These are phyloP conservation scores for Erodium trifolium DNA, from an alignment of 441 rosid species.

Conservation along the genomic window DNA sequence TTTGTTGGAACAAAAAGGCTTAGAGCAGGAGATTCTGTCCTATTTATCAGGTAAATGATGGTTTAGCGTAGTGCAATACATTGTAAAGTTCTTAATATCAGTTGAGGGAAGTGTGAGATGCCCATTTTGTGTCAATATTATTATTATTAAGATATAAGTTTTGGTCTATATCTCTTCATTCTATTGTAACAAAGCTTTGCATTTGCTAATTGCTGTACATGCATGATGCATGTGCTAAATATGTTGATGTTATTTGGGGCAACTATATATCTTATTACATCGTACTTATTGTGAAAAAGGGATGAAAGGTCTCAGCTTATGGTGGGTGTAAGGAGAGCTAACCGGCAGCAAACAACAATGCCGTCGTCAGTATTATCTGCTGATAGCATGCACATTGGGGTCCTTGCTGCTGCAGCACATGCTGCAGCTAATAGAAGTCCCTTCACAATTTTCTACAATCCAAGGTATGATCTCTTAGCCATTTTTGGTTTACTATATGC, in stretches of 20 bases:
- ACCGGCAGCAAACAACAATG: constrained; percentile 77
- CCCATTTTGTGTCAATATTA: neutral
- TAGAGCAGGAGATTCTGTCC: constrained; percentile 86
- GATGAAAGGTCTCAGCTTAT: constrained; percentile 87
- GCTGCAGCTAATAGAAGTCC: constrained; percentile 94
- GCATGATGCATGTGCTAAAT: too few species aligned
- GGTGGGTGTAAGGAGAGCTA: constrained; percentile 81
- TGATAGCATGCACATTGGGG: constrained; percentile 96
- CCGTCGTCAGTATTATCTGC: constrained; percentile 92
- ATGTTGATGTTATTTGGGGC: too few species aligned
- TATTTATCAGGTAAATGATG: constrained; percentile 62
- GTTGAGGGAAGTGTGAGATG: neutral
- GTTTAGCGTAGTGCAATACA: neutral
- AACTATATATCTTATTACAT: too few species aligned
- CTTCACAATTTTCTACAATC: constrained; percentile 80
- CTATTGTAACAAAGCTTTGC: neutral
- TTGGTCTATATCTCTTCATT: too few species aligned
- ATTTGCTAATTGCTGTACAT: neutral
- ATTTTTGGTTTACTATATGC: neutral
- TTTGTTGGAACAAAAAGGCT: constrained; percentile 90
- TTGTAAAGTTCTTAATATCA: neutral
- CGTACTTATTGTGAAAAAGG: too few species aligned
- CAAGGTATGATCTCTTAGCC: constrained; percentile 36
- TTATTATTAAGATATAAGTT: too few species aligned
- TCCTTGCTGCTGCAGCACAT: constrained; percentile 98